Evolutionary conservation across 2,329 filamentous ascomycete genomes (phyloP), one percentile per base, ranked within the genome.

Genomic region (Acrocalymma vagum): DNA sequence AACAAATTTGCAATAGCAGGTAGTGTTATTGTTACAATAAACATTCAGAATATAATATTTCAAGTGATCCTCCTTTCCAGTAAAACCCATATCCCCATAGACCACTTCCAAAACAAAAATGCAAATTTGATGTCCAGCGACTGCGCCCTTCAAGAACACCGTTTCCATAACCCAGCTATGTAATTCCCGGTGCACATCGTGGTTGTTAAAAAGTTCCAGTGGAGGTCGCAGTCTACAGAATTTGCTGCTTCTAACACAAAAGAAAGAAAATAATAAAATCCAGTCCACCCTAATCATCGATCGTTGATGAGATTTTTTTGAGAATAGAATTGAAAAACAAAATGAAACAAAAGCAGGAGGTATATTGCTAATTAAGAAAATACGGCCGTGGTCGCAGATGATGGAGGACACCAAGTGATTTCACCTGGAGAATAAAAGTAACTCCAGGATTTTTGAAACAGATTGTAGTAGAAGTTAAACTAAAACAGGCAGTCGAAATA

Each of bases 311-410:
- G n/a, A n/a, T n/a, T n/a, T n/a, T n/a, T n/a, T n/a, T n/a, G n/a
- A 35, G 18, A 33, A 42, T 31, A 29, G 44, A 35, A 47, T 35
- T 36, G 40, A 45, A 45, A 29, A 31, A 42, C 35, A 42, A 34
- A 47, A 46, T 31, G 24, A 46, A 38, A 18, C 37, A 37, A 42
- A 44, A 23, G 27, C 42, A 46, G 42, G 48, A 65, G 63, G 65
- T 68, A 68, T 68, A 66, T 66, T 58, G 63, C 62, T 40, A 38
- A 51, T 28, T 13, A 32, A 36, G 48, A 42, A 41, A 37, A 29
- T 8, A 43, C 52, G 41, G 54, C 53, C 55, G 42, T 55, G 17
- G 45, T 51, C 39, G 41, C 37, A 48, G 29, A 55, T 38, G 32
- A 34, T 32, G 33, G 49, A 36, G 32, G n/a, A 29, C 20, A 22